phyloP scores from a whole-genome alignment of 208 protist genomes.

The Leishmania major region DNA sequence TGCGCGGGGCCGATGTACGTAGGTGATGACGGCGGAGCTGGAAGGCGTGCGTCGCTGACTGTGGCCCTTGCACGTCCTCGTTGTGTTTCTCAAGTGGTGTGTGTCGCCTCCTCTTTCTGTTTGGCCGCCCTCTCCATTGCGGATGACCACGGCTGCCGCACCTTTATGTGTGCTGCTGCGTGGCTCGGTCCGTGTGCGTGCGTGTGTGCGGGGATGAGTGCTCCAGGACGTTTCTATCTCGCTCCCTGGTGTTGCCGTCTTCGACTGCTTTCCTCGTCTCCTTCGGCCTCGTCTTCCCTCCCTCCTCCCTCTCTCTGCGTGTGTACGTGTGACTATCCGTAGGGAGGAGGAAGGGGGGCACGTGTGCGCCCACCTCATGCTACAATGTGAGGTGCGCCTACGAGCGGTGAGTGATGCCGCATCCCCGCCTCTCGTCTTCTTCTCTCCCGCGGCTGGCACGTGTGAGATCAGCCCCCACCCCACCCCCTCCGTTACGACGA shows the following conservation, averaged over 20 bases:
- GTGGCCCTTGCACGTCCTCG: no score
- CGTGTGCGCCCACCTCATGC: background rate
- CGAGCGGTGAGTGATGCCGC: background rate
- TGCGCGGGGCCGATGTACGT: background rate
- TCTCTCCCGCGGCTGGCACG: background rate
- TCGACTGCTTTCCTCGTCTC: background rate
- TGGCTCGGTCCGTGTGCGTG: constrained; percentile 9
- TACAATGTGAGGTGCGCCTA: background rate
- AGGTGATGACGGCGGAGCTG: background rate
- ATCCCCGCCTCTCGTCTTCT: background rate
- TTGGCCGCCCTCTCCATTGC: background rate
- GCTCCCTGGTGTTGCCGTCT: background rate
- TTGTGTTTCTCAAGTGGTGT: background rate
- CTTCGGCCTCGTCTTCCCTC: background rate
- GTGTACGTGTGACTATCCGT: background rate
- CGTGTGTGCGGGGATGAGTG: background rate
- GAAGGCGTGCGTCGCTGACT: background rate
- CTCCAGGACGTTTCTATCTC: background rate
- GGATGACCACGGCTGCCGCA: constrained; percentile 1
- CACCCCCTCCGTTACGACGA: background rate
- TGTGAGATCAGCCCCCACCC: background rate
- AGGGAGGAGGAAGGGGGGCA: background rate
- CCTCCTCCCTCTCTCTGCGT: background rate
- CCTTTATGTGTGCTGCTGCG: constrained; percentile 10
- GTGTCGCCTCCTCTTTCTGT: background rate